Percentiles rank a stretch among this genome's conserved stretches.
Conservation (phyloP, 768 basidiomycete species). For the Tulasnella sp. region DNA sequence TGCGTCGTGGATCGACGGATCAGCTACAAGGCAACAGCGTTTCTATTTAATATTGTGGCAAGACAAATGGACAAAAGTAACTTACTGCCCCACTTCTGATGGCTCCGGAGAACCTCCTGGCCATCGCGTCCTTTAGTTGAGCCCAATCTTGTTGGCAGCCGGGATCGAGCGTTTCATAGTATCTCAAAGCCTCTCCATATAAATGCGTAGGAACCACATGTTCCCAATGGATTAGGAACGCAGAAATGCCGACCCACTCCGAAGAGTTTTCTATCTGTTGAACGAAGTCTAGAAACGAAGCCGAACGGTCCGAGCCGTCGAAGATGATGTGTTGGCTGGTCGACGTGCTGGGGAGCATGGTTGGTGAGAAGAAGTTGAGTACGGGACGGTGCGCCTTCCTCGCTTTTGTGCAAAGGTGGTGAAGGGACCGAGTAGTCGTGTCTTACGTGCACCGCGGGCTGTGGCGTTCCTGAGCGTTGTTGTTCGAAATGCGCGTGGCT, state of each 20-base stretch:
- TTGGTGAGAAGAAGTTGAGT: no score
- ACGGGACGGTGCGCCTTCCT: no score
- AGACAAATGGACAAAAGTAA: background rate
- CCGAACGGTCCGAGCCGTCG: background rate
- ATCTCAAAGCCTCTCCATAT: background rate
- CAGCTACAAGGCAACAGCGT: background rate
- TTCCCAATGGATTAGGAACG: background rate
- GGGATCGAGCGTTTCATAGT: background rate
- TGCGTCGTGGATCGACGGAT: background rate
- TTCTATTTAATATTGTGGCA: background rate
- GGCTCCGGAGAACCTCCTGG: background rate
- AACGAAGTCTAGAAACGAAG: background rate
- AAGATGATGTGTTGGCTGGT: background rate
- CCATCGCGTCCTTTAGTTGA: background rate
- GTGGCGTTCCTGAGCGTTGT: no score
- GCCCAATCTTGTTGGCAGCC: background rate
- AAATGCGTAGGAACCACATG: background rate
- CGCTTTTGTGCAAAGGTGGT: no score
- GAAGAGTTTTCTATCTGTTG: background rate
- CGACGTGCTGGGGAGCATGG: no score
- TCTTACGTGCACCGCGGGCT: no score
- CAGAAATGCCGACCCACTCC: background rate
- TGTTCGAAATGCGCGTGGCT: no score
- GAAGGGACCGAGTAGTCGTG: no score
- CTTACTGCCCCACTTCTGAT: background rate